Percentiles rank a stretch among this genome's conserved stretches.
phyloP scores from a whole-genome alignment of 2,329 filamentous ascomycete genomes.

The Trichophyton rubrum region DNA sequence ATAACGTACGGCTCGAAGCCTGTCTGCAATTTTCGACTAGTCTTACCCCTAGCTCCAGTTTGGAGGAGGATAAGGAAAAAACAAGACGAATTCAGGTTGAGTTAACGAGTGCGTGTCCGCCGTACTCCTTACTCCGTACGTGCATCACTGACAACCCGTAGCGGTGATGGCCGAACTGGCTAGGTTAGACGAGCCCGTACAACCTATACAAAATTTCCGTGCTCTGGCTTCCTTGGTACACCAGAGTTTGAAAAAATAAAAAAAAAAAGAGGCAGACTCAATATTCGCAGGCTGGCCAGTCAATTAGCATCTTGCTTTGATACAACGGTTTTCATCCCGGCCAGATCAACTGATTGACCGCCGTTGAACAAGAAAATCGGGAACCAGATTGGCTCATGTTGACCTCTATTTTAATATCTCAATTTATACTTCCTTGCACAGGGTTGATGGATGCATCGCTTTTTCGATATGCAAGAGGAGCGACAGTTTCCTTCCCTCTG shows the following conservation, averaged over 20 bases:
- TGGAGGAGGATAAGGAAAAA: no score
- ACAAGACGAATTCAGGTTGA: background rate
- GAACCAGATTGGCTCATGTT: background rate
- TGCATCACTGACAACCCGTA: background rate
- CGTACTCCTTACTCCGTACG: background rate
- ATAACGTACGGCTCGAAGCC: background rate
- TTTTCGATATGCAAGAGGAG: background rate
- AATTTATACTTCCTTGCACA: background rate
- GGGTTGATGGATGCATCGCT: background rate
- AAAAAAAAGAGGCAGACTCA: background rate
- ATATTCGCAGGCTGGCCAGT: background rate
- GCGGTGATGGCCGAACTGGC: background rate
- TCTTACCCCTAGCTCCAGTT: background rate
- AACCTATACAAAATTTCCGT: background rate
- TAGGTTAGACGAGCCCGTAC: background rate
- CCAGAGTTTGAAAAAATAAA: background rate
- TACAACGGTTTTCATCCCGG: background rate
- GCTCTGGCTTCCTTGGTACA: background rate
- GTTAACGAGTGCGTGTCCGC: background rate
- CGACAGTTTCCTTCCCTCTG: background rate
- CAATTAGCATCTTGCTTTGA: background rate
- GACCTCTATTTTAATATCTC: background rate
- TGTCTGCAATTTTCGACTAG: background rate
- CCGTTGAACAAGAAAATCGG: background rate
- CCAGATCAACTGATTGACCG: constrained; percentile 1